Base-by-base conservation (phyloP, 129 eudicot genomes). In the Pittosporum tobira region DNA sequence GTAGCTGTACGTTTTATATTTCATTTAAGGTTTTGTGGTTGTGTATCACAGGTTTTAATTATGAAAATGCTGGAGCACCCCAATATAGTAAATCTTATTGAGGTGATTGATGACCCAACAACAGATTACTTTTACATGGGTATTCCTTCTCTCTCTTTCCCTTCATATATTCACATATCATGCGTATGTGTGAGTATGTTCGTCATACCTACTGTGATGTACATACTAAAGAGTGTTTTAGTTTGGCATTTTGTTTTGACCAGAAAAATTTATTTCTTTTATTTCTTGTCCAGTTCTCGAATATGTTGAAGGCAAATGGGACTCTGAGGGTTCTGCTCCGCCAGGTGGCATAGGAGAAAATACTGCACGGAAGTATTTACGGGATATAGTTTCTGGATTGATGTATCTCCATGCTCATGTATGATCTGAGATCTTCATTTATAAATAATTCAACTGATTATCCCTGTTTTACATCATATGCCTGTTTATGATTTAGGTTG, bases 51-150 rank as follows among this genome's bases (percentile, higher is more conserved):
- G 99, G 99, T 91, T 34, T 66, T 84, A 62, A 91, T 91, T 18
- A 91, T 91, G 99, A 91, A 87, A 73, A 78, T 83, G 73, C 42
- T 91, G 75, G 68, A 79, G 67, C 99, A 91, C 71, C 99, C 99
- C 27, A 91, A 91, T 53, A 91, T 91, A 52, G 99, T 79, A 27
- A 86, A 91, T 79, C 91, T 91, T 44, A 68, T 87, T 38, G 99
- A 91, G 74, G 99, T 91, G 63, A 87, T 91, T 73, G 94, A 91
- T 83, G 99, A 91, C 71, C 99, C 96, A 65, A 72, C 75, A 48
- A 74, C 90, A 25, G 99, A 91, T 83, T 81, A 83, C 73, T 91
- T 91, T 77, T 91, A 83, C 71, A 91, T 91, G 99, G 99, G 99
- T 91, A 91, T 30, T 67, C 40, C 19, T 48, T 45, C 48, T 64